Base-by-base conservation (phyloP, 2,329 filamentous ascomycete species). In the Penicillium sp. region DNA sequence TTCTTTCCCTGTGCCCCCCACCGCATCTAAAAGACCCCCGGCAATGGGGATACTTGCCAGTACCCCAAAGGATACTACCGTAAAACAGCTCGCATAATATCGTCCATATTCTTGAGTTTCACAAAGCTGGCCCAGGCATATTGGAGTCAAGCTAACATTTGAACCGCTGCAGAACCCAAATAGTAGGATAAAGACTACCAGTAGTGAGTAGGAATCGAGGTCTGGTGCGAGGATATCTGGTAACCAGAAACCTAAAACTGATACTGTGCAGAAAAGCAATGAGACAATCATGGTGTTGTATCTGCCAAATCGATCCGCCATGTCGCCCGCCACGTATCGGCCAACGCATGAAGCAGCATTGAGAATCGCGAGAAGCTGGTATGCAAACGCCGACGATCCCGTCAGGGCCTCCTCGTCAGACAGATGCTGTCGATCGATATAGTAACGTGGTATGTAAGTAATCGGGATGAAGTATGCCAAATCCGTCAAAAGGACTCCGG, bases 231-330 rank as follows among this genome's bases (percentile, higher is more conserved):
- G 44, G 7, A 47, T 33, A 47, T 47, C 44, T 10, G 44, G 44
- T 47, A 47, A 9, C 44, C 19, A 47, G 13, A 17, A 33, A 6
- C 29, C 44, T 12, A 47, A 19, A 23, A 47, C 29, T 6, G 29
- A 47, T 6, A 23, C 19, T 17, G 73, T 58, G 92, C 27, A 84
- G 17, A 83, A 63, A 4, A 81, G 69, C 6, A 88, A 78, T 1
- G 86, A 84, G 17, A 86, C 73, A 60, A 93, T 82, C 77, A 90
- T 90, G 44, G 84, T 83, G 69, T 96, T 96, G 78, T 89, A 93
- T 1, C 89, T 82, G 0, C 91, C 91, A 21, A 91, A 77, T 35
- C 81, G 80, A 71, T 96, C 91, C 1, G 89, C 87, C 60, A 88
- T 82, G 70, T 86, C 87, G 0, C 91, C 90, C 0, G 90, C 89